These are phyloP conservation scores for Candida nonsorbophila DNA, from an alignment of 805 yeast species.

Conservation along the genomic window DNA sequence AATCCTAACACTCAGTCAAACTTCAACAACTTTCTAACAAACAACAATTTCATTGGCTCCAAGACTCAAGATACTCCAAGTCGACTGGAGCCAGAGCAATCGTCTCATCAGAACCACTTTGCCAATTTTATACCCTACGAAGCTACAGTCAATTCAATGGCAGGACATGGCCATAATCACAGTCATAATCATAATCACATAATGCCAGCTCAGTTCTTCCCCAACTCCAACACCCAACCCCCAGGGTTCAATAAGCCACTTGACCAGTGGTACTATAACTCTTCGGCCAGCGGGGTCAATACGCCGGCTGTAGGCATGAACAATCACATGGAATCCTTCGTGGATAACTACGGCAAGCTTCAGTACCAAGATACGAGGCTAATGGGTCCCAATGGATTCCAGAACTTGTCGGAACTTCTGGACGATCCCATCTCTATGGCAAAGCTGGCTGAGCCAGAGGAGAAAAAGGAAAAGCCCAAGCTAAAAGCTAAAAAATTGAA, in stretches of 20 bases:
- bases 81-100: slow-evolving; percentile 4
- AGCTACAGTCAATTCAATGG: too few species aligned
- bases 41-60: slow-evolving; percentile 12
- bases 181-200: slow-evolving; percentile 9
- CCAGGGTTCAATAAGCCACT: too few species aligned
- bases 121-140: slow-evolving; percentile 21
- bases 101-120: slow-evolving; percentile 20
- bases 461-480: slow-evolving; percentile 5
- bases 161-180: slow-evolving; percentile 7
- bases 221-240: slow-evolving; percentile 2
- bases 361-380: too few species aligned
- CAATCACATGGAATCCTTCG: too few species aligned
- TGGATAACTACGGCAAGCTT: too few species aligned
- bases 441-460: too few species aligned
- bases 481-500: slow-evolving; percentile 5
- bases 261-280: too few species aligned
- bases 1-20: slow-evolving; percentile 6
- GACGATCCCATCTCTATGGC: too few species aligned
- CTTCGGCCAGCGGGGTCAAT: too few species aligned
- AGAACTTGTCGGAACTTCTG: too few species aligned
- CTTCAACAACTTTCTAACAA: slow-evolving; percentile 16
- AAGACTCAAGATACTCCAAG: slow-evolving; percentile 4
- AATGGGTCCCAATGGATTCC: too few species aligned
- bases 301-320: too few species aligned
- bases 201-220: slow-evolving; percentile 2